Evolutionary conservation across 306 rosid species (phyloP).

Genomic region (Fragaria iinumae): DNA sequence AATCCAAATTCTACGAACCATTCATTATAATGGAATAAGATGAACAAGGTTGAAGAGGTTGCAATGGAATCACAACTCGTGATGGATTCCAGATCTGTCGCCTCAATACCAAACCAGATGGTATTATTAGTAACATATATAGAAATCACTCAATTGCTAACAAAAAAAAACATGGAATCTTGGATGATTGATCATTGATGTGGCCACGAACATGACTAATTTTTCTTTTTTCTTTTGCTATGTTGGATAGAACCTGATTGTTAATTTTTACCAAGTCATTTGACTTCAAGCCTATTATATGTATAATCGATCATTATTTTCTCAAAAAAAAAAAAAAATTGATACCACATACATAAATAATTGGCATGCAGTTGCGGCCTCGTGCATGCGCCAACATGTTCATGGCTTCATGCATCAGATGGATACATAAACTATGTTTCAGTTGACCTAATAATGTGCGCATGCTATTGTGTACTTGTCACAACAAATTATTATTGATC

Average conservation of each 20-base stretch:
- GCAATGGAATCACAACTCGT: background rate
- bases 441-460: conserved; percentile 1
- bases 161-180: background rate
- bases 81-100: background rate
- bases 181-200: background rate
- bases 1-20: too few species aligned
- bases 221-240: background rate
- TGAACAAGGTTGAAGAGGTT: background rate
- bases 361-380: too few species aligned
- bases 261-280: background rate
- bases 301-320: background rate
- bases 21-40: too few species aligned
- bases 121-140: background rate
- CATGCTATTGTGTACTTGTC: conserved; percentile 1
- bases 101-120: background rate
- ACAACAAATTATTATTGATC: background rate
- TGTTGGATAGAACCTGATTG: background rate
- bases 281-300: background rate
- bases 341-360: too few species aligned
- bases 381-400: too few species aligned
- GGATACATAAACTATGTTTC: too few species aligned
- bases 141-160: background rate
- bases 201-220: background rate
- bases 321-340: too few species aligned
- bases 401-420: too few species aligned